These are phyloP conservation scores for Blastocladiella emersonii DNA, from an alignment of 371 early-diverging fungal genomes.

Conservation along the genomic window DNA sequence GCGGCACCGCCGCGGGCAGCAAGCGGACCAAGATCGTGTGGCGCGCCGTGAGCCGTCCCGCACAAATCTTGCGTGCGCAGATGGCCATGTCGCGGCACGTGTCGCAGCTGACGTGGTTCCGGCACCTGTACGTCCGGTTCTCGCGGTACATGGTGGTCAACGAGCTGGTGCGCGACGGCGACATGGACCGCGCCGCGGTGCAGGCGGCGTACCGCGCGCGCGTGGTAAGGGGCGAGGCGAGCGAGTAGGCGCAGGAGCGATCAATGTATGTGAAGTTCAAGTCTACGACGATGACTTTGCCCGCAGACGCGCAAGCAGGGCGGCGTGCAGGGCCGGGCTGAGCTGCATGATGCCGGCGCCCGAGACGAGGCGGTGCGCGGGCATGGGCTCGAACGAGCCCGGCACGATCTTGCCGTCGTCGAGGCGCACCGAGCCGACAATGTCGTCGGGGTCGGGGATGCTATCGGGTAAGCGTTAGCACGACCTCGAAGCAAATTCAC, in stretches of 20 bases:
- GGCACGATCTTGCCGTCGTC: slow-evolving; percentile 21
- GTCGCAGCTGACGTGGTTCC: slow-evolving; percentile 90
- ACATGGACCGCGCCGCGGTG: no score
- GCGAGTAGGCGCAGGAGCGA: no score
- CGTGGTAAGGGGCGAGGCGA: no score
- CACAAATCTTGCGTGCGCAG: slow-evolving; percentile 8
- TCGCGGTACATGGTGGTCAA: slow-evolving; percentile 93
- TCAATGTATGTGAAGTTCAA: no score
- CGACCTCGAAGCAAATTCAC: not conserved
- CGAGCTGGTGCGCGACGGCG: slow-evolving; percentile 15
- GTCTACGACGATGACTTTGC: no score
- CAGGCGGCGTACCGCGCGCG: no score
- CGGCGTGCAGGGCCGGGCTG: slow-evolving; percentile 29
- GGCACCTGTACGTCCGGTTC: slow-evolving; percentile 79
- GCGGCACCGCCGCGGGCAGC: no score
- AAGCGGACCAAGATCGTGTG: slow-evolving; percentile 43
- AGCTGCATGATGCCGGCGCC: slow-evolving; percentile 54
- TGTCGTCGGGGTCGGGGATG: slow-evolving; percentile 51
- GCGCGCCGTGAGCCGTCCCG: slow-evolving; percentile 24
- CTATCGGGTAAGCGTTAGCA: slow-evolving; percentile 3
- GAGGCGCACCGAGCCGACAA: slow-evolving; percentile 55
- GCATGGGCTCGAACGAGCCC: slow-evolving; percentile 51
- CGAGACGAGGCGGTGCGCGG: slow-evolving; percentile 59
- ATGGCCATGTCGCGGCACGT: slow-evolving; percentile 76
- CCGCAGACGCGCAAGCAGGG: no score